Evolutionary conservation across 31 red algal genomes (phyloP), one percentile per base, ranked within the genome.

Genomic region (Porphyra umbilicalis): DNA sequence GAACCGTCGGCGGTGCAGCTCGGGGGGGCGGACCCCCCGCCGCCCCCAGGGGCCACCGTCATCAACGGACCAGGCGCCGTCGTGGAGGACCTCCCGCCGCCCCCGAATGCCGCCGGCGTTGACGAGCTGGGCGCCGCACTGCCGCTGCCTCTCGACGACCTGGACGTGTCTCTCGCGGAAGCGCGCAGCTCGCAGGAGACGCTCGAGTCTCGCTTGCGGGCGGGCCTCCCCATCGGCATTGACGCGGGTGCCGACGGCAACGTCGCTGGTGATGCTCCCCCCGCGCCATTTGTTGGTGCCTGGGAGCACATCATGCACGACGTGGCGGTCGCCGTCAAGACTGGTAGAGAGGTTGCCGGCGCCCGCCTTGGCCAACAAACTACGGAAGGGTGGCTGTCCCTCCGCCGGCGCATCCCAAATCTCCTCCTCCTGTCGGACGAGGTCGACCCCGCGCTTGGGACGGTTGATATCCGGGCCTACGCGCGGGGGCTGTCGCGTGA

Each of bases 261-360:
- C 20, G 57, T 8, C 57, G 1, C 57, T 71, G 57, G 20, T 16
- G 76, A 10, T 14, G 35, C 33, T 0, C 46, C 11, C 46, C 46
- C 46, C 20, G 46, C 46, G 11, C n/a, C n/a, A n/a, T 33, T 33
- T 30, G 76, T 35, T 1, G 76, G 32, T 15, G 35, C 76, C 10
- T 94, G 92, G 92, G 84, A 87, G 36, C 18, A 76, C 77, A 74
- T 94, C n/a, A 77, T 82, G 32, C n/a, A 87, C 81, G 89, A 90
- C 74, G 92, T 94, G 31, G 92, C 80, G 36, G 71, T 94, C 35
- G 87, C 75, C 3, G 83, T 94, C 14, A 94, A 94, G 46, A 94
- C 92, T 0, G 92, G 92, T 30, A 67, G 44, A 75, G 81, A 89
- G 75, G 92, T 94, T 16, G 82, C 83, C 38, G 84, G 57, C 11